Base-by-base conservation (phyloP, 768 basidiomycete genomes). In the Suillus sp. region DNA sequence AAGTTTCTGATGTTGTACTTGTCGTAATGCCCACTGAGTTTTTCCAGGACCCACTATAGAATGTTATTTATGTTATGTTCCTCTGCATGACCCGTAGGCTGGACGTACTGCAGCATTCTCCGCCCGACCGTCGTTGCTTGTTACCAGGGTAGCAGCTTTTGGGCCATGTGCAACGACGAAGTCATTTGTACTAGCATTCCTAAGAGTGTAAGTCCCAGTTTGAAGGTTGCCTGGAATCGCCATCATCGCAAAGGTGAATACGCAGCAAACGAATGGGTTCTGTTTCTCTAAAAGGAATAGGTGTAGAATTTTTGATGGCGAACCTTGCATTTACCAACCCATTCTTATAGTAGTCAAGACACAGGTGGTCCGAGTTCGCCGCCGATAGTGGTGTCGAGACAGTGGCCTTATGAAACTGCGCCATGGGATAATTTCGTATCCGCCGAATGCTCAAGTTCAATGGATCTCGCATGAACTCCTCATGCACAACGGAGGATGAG, bases 1-100 rank as follows among this genome's bases (percentile, higher is more conserved):
- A 57, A 57, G 40, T 20, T 57, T 40, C 56, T 57, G 18, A 57
- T 57, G 40, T 57, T 57, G 38, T 57, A 57, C 40, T 30, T 57
- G 56, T 57, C 56, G 56, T 42, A 38, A 18, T 57, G 18, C 40
- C 56, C 56, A n/a, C 56, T 57, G 56, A 57, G 38, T 57, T 27
- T 57, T 35, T 57, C 56, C 10, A 57, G 37, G 38, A 57, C 22
- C 56, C 56, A 57, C 56, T 57, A 40, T 25, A 40, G 4, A 18
- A 40, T 57, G 37, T 37, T 27, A 11, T 57, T 57, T 27, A 20
- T 20, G 38, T 38, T 13, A 38, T 11, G 38, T 20, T 13, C 10
- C 25, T 57, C 18, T 3, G 13, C 10, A 57, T 57, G 25, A 38
- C 5, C 9, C 10, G 10, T 38, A 38, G 38, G 25, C 4, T 40